A percentile compares a stretch with the other conserved stretches of the same genome.
These are phyloP conservation scores for Epithemia pelagica DNA, from an alignment of 108 stramenopile genomes.

Conservation along the genomic window DNA sequence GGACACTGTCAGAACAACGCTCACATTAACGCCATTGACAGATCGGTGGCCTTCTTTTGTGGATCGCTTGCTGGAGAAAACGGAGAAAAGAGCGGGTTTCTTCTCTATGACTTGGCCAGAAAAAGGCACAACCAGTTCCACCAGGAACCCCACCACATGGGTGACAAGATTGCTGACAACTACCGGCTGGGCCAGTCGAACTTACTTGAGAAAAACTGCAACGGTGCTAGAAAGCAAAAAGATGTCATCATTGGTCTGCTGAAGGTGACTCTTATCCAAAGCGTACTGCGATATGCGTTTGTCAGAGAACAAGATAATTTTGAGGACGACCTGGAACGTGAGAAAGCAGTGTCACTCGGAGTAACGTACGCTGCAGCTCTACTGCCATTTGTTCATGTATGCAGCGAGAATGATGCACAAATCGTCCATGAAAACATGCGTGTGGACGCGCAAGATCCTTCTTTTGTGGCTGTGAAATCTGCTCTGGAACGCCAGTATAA, in stretches of 20 bases:
- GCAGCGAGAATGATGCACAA: constrained; percentile 31
- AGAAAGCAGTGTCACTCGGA: constrained; percentile 55
- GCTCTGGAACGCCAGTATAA: constrained; percentile 61
- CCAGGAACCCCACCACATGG: constrained; percentile 41
- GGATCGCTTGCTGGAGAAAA: constrained; percentile 44
- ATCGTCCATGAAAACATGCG: constrained; percentile 48
- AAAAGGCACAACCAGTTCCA: constrained; percentile 51
- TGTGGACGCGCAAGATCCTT: constrained; percentile 12
- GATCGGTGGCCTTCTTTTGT: constrained; percentile 57
- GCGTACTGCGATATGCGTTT: constrained; percentile 48
- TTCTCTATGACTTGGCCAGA: constrained; percentile 54
- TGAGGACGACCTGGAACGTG: constrained; percentile 14
- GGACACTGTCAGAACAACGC: neutral
- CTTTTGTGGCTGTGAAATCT: constrained; percentile 38
- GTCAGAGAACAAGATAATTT: neutral
- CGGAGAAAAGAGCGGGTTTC: constrained; percentile 28
- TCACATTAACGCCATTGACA: constrained; percentile 33
- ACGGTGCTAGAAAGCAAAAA: constrained; percentile 22
- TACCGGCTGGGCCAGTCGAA: constrained; percentile 40
- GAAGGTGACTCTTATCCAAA: constrained; percentile 68
- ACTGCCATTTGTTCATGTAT: constrained; percentile 46
- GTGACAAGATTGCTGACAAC: constrained; percentile 36
- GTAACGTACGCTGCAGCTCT: constrained; percentile 61
- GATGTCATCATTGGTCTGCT: constrained; percentile 45
- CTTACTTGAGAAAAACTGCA: constrained; percentile 25